These are phyloP conservation scores for Monilinia vaccinii-corymbosi DNA, from an alignment of 2,329 filamentous ascomycete genomes.

Conservation along the genomic window DNA sequence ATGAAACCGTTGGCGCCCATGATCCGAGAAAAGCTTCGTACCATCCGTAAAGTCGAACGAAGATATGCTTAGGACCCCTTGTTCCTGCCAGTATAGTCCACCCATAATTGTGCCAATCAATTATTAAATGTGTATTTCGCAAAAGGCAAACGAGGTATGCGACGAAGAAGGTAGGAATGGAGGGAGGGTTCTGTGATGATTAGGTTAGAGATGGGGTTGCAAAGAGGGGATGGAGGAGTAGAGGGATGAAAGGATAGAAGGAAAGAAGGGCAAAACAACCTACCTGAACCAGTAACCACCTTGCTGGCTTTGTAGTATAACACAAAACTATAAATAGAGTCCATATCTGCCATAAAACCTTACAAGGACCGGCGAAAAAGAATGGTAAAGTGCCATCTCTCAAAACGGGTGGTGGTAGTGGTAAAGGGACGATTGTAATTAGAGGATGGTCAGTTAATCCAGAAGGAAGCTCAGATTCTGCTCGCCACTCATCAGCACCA, in stretches of 20 bases:
- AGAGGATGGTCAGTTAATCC: slow-evolving; percentile 60
- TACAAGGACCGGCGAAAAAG: slow-evolving; percentile 67
- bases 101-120: slow-evolving; percentile 99
- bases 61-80: slow-evolving; percentile 50
- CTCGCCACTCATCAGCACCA: slow-evolving; percentile 7
- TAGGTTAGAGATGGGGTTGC: background rate
- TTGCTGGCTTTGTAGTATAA: slow-evolving; percentile 63
- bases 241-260: no score
- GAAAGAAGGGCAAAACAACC: background rate
- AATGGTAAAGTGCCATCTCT: slow-evolving; percentile 66
- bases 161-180: slow-evolving; percentile 80
- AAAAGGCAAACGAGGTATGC: slow-evolving; percentile 64
- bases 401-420: slow-evolving; percentile 56
- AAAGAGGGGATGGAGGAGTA: background rate
- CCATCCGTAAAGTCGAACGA: slow-evolving; percentile 66
- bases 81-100: slow-evolving; percentile 77
- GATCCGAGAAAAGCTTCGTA: slow-evolving; percentile 71
- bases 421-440: slow-evolving; percentile 64
- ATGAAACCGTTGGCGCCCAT: slow-evolving; percentile 59
- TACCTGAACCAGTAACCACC: slow-evolving; percentile 66
- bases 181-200: slow-evolving; percentile 77
- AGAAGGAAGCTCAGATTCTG: slow-evolving; percentile 74
- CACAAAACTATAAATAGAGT: slow-evolving; percentile 63
- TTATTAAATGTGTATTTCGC: slow-evolving; percentile 71
- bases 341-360: slow-evolving; percentile 74